These are phyloP conservation scores for Spinacia oleracea DNA, from an alignment of 179 eudicot genomes.

Conservation along the genomic window DNA sequence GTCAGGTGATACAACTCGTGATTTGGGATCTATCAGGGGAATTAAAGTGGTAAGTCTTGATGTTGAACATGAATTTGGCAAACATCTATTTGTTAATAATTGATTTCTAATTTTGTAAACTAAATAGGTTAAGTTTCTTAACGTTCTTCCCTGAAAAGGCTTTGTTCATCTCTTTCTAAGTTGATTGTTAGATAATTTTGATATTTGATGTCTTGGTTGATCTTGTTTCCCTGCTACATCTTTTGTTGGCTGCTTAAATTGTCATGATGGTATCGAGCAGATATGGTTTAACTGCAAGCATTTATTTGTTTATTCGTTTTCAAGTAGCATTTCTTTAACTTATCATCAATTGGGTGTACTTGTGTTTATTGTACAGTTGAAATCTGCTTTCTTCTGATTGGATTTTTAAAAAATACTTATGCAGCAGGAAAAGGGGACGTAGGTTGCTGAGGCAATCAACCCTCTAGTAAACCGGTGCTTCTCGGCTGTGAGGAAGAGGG, in stretches of 20 bases:
- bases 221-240: background rate
- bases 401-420: background rate
- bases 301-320: background rate
- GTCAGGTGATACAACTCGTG: constrained; percentile 49
- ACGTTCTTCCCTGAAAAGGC: background rate
- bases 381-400: background rate
- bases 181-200: background rate
- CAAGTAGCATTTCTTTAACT: background rate
- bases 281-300: background rate
- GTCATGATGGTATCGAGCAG: background rate
- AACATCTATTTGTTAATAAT: background rate
- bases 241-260: background rate
- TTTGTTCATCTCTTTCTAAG: background rate
- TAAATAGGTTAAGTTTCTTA: background rate
- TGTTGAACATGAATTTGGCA: background rate
- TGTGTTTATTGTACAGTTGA: background rate
- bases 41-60: constrained; percentile 51
- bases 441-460: constrained; percentile 1
- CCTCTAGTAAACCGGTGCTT: background rate
- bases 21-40: constrained; percentile 50
- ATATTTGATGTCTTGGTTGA: background rate
- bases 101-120: background rate
- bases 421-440: constrained; percentile 20
- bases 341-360: background rate
- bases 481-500: constrained; percentile 9